Percentiles rank a stretch among this genome's conserved stretches.
Evolutionary conservation across 352 stramenopile genomes (phyloP).

Genomic region (Pythium chondricola): DNA sequence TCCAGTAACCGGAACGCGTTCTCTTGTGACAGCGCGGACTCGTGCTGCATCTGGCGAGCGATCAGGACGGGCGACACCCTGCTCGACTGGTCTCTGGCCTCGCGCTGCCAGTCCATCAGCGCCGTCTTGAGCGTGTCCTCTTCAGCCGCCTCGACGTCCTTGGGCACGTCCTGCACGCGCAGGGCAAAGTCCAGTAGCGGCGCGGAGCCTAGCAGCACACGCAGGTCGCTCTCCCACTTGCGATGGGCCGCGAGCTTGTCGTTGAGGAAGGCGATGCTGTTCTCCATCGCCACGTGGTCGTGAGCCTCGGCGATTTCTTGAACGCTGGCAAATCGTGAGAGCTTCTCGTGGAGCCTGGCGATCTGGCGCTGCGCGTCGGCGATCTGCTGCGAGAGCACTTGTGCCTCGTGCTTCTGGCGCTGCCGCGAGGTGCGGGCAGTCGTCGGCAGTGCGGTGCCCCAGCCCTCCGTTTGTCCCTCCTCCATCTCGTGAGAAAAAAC

Average conservation of each 20-base stretch:
- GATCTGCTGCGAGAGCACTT: conserved; percentile 27
- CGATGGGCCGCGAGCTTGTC: conserved; percentile 45
- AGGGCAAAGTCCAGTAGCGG: conserved; percentile 35
- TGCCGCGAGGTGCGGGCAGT: too few species aligned
- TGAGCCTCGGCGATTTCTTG: not conserved
- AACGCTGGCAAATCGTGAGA: conserved; percentile 13
- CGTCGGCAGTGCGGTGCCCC: too few species aligned
- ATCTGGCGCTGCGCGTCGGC: conserved; percentile 30
- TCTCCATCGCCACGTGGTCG: conserved; percentile 31
- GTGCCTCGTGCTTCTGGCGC: conserved; percentile 42
- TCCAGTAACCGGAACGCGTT: conserved; percentile 31
- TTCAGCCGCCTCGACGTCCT: not conserved
- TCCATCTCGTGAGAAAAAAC: too few species aligned
- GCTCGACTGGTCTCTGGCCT: conserved; percentile 1
- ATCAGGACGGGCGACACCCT: conserved; percentile 31
- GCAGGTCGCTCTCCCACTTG: conserved; percentile 39
- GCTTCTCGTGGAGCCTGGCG: conserved; percentile 16
- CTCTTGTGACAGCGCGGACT: conserved; percentile 20
- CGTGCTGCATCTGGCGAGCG: conserved; percentile 22
- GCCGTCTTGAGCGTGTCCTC: too few species aligned
- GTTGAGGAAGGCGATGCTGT: conserved; percentile 26
- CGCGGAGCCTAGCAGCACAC: conserved; percentile 39
- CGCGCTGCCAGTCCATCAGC: conserved; percentile 23
- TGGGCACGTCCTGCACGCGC: not conserved
- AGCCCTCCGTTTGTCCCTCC: too few species aligned